A percentile compares a stretch with the other conserved stretches of the same genome.
These are phyloP conservation scores for Silene vulgaris DNA, from an alignment of 179 eudicot genomes.

Conservation along the genomic window DNA sequence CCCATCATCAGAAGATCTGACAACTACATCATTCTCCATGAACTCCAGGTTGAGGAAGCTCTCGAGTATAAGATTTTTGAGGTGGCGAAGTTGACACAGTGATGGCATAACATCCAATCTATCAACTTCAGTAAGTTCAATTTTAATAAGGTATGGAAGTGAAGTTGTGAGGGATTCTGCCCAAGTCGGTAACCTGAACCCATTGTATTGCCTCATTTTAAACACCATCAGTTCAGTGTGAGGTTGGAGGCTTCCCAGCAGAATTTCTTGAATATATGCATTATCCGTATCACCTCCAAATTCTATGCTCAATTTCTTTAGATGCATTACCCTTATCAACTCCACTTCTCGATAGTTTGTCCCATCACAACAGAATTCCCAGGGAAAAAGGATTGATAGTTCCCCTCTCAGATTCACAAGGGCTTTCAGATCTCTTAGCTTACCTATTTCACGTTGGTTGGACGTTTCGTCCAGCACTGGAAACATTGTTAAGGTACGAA, in stretches of 20 bases:
- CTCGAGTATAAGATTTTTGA: not conserved
- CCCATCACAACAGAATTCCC: not conserved
- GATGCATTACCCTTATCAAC: not conserved
- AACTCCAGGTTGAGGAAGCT: not conserved
- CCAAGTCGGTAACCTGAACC: constrained; percentile 3
- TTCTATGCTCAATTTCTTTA: no score
- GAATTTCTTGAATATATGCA: no score
- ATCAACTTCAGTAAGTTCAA: rapidly evolving
- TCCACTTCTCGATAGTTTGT: not conserved
- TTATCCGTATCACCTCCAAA: no score
- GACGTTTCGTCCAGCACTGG: not conserved
- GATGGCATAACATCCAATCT: constrained; percentile 1
- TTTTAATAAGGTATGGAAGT: not conserved
- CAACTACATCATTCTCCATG: not conserved
- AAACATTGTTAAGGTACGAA: not conserved
- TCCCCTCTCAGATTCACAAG: constrained; percentile 9
- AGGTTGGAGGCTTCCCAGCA: no score
- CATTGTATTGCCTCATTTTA: no score
- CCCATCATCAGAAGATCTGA: not conserved
- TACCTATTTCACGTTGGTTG: not conserved
- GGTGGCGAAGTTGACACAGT: constrained; percentile 12
- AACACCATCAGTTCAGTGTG: no score
- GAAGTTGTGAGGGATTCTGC: not conserved
- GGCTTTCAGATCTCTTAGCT: constrained; percentile 10
- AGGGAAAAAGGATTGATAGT: not conserved